Conservation (phyloP, 2,329 filamentous ascomycete genomes). For the Herpomyces periplanetae region DNA sequence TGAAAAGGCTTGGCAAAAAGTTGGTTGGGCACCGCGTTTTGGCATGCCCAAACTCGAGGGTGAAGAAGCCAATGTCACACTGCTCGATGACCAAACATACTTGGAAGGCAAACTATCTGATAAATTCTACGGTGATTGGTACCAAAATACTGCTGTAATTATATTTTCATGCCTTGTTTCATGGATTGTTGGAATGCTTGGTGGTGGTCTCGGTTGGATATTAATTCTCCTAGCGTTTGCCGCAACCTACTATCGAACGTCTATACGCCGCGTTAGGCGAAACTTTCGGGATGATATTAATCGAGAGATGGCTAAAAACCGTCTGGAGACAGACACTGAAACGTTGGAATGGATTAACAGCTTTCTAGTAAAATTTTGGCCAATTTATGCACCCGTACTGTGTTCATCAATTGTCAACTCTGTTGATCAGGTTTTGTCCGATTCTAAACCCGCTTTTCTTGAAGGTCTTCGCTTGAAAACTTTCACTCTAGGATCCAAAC, state of each 20-base stretch:
- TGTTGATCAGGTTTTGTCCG: conserved; percentile 80
- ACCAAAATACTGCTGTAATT: conserved; percentile 81
- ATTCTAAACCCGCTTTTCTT: conserved; percentile 56
- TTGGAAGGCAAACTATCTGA: conserved; percentile 51
- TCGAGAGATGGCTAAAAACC: conserved; percentile 51
- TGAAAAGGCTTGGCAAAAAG: conserved; percentile 12
- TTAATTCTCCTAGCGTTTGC: conserved; percentile 71
- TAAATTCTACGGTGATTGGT: conserved; percentile 87
- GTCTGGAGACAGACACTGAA: conserved; percentile 57
- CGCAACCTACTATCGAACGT: conserved; percentile 84
- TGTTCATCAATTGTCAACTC: conserved; percentile 68
- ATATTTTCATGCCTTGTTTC: conserved; percentile 62
- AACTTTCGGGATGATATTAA: conserved; percentile 86
- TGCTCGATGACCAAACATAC: conserved; percentile 59
- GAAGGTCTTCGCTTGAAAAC: conserved; percentile 76
- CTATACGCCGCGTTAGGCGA: conserved; percentile 55
- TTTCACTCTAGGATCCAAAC: conserved; percentile 75
- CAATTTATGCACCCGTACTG: conserved; percentile 78
- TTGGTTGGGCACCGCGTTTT: conserved; percentile 65
- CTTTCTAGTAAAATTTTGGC: conserved; percentile 95
- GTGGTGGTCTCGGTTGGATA: conserved; percentile 69
- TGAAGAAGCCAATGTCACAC: conserved; percentile 17
- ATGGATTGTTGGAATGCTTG: conserved; percentile 58
- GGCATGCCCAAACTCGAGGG: conserved; percentile 20
- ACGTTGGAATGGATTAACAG: conserved; percentile 97